Evolutionary conservation across 2,329 filamentous ascomycete genomes (phyloP).

Genomic region (Scedosporium minutisporum): DNA sequence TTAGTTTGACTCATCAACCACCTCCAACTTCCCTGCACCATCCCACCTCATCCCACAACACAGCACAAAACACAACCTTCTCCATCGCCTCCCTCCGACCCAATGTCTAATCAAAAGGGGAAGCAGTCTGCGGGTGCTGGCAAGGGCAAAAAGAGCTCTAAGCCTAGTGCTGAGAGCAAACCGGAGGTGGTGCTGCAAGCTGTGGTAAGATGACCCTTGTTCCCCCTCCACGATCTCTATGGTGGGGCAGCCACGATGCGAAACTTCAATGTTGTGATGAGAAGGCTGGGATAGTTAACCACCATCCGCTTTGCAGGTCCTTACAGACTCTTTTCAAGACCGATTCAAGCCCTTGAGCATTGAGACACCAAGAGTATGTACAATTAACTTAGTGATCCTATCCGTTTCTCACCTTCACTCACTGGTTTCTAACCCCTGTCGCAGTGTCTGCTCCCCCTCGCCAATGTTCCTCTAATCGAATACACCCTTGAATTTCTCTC

Average conservation of each 20-base stretch:
- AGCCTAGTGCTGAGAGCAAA: conserved; percentile 42
- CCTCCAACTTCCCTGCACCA: background rate
- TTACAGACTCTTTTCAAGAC: conserved; percentile 91
- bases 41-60: no score
- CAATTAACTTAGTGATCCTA: background rate
- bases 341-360: conserved; percentile 83
- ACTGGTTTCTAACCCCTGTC: background rate
- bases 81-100: background rate
- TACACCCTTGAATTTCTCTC: conserved; percentile 95
- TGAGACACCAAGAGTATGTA: conserved; percentile 71
- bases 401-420: background rate
- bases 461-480: conserved; percentile 90
- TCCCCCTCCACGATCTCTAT: conserved; percentile 2
- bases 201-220: conserved; percentile 32
- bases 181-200: conserved; percentile 50
- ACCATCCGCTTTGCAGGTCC: conserved; percentile 46
- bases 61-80: no score
- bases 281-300: background rate
- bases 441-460: conserved; percentile 84
- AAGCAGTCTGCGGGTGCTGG: conserved; percentile 17
- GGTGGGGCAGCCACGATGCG: background rate
- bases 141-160: conserved; percentile 45
- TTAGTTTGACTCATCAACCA: no score
- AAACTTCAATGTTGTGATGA: background rate
- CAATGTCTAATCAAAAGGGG: conserved; percentile 24